Conservation (phyloP, 1,139 yeast genomes). For the Diutina ranongensis region DNA sequence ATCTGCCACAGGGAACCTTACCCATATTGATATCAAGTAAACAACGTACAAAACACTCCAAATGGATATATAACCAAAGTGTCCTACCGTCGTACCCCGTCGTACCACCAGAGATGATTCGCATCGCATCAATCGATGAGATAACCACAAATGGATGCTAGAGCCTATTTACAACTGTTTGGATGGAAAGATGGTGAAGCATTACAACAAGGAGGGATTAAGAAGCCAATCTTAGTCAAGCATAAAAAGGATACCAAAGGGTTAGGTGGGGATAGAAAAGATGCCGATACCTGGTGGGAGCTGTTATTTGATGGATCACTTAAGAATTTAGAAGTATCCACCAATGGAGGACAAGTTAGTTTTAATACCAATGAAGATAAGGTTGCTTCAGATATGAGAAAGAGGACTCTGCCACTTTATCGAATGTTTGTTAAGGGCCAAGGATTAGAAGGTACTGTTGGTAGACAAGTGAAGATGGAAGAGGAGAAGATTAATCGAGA, state of each 20-base stretch:
- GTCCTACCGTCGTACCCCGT: too few relatives aligned
- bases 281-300: slow-evolving; percentile 96
- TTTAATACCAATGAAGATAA: slow-evolving; percentile 33
- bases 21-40: too few relatives aligned
- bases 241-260: slow-evolving; percentile 91
- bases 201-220: slow-evolving; percentile 64
- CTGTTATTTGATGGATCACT: slow-evolving; percentile 86
- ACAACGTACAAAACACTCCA: too few relatives aligned
- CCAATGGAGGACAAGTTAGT: slow-evolving; percentile 15
- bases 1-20: too few relatives aligned
- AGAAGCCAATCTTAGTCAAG: slow-evolving; percentile 76
- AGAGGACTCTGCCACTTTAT: slow-evolving; percentile 50
- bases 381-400: slow-evolving; percentile 29
- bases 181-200: slow-evolving; percentile 96
- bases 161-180: slow-evolving; percentile 55
- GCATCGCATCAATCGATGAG: neutral
- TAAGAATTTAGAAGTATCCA: slow-evolving; percentile 57
- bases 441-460: slow-evolving; percentile 67
- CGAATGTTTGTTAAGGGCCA: slow-evolving; percentile 79
- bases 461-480: slow-evolving; percentile 7
- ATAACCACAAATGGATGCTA: slow-evolving; percentile 58
- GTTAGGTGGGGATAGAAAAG: slow-evolving; percentile 58
- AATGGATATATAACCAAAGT: too few relatives aligned
- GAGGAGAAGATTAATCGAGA: neutral
- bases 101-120: too few relatives aligned